Conservation (phyloP, 2,329 filamentous ascomycete genomes). For the Aureobasidium sp. region DNA sequence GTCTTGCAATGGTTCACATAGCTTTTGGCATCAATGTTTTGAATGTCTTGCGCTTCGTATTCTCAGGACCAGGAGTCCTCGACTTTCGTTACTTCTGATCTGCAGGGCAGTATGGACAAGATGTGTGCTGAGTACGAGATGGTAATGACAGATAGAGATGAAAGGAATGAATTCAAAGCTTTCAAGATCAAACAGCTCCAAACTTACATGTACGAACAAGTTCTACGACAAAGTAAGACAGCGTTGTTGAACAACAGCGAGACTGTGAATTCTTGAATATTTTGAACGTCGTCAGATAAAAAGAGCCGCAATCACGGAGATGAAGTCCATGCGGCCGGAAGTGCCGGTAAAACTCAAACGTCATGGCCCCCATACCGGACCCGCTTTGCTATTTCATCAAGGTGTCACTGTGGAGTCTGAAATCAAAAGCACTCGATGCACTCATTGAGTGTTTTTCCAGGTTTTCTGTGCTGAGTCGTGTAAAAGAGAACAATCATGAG, state of each 20-base stretch:
- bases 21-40: not conserved
- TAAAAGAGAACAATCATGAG: not conserved
- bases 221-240: not conserved
- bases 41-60: not conserved
- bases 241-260: not conserved
- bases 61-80: not conserved
- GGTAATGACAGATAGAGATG: not conserved
- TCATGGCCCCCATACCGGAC: not conserved
- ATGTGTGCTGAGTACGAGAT: not conserved
- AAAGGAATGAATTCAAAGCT: not conserved
- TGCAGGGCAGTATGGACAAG: not conserved
- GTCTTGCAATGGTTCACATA: not conserved
- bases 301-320: constrained; percentile 35
- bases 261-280: not conserved
- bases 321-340: constrained; percentile 12
- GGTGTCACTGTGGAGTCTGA: not conserved
- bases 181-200: not conserved
- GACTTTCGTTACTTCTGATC: not conserved
- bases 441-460: not conserved
- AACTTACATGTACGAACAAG: not conserved
- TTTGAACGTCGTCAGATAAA: not conserved
- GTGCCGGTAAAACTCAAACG: not conserved
- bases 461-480: not conserved
- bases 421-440: too few species aligned
- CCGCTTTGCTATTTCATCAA: not conserved